Conservation (phyloP, 2,329 filamentous ascomycete species). For the Cytospora piceicola region DNA sequence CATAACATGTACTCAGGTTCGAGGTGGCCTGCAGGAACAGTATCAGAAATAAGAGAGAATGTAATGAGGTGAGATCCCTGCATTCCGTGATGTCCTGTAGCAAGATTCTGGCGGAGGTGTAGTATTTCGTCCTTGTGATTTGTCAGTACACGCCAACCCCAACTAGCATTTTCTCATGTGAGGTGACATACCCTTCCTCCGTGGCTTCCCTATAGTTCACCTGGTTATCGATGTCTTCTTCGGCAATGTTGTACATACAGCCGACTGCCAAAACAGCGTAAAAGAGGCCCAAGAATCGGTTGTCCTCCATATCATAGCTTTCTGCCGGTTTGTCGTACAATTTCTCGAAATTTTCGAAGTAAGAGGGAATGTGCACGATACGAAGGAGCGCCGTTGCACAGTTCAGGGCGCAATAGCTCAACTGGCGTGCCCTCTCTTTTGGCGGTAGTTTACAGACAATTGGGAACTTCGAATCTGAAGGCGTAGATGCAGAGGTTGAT, state of each 20-base stretch:
- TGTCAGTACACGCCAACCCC: conserved; percentile 32
- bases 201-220: conserved; percentile 55
- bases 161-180: not conserved
- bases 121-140: conserved; percentile 69
- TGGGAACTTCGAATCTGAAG: conserved; percentile 58
- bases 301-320: conserved; percentile 65
- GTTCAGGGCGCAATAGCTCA: conserved; percentile 60
- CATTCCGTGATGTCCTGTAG: conserved; percentile 70
- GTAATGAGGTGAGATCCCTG: conserved; percentile 73
- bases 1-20: conserved; percentile 78
- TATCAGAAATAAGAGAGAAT: conserved; percentile 79
- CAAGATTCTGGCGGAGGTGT: conserved; percentile 67
- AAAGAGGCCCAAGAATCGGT: conserved; percentile 70
- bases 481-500: conserved; percentile 62
- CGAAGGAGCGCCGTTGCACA: conserved; percentile 64
- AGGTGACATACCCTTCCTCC: conserved; percentile 57
- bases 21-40: conserved; percentile 80
- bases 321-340: conserved; percentile 74
- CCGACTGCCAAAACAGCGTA: conserved; percentile 74
- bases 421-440: conserved; percentile 55
- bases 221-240: conserved; percentile 54
- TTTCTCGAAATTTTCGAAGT: conserved; percentile 75
- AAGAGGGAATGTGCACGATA: conserved; percentile 80
- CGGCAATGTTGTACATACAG: conserved; percentile 69
- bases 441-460: conserved; percentile 71